Conservation (phyloP, 2,329 filamentous ascomycete species). For the Anisogramma anomala region DNA sequence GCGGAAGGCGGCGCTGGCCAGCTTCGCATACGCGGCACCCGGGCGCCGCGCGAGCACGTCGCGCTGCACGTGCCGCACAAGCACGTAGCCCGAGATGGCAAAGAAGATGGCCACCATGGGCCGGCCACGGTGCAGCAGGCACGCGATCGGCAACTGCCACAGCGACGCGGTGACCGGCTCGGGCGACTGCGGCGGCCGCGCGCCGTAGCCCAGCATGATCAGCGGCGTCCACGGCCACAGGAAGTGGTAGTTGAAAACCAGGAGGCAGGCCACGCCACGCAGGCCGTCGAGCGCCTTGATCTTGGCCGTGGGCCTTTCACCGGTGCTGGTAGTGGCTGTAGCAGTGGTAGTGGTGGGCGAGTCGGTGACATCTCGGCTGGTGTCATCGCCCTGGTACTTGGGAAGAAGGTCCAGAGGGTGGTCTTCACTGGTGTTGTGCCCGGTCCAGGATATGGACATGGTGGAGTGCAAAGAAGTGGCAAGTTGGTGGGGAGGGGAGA, state of each 20-base stretch:
- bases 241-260: conserved; percentile 33
- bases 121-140: conserved; percentile 28
- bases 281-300: conserved; percentile 30
- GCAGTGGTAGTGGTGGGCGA: background rate
- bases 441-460: background rate
- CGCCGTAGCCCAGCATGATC: conserved; percentile 31
- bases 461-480: background rate
- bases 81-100: conserved; percentile 32
- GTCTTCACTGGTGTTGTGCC: background rate
- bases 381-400: background rate
- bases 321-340: background rate
- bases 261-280: conserved; percentile 30
- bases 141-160: conserved; percentile 28
- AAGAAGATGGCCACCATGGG: conserved; percentile 34
- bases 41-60: conserved; percentile 26
- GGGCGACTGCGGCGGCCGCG: conserved; percentile 24
- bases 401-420: background rate
- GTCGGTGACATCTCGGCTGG: background rate
- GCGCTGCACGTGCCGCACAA: conserved; percentile 28
- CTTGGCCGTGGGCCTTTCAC: conserved; percentile 21
- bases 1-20: conserved; percentile 27
- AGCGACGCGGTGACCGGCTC: conserved; percentile 23
- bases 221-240: conserved; percentile 29
- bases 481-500: background rate
- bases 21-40: conserved; percentile 25